A percentile compares a stretch with the other conserved stretches of the same genome.
phyloP scores from a whole-genome alignment of 768 basidiomycete species.

The Phanerochaete carnosa region DNA sequence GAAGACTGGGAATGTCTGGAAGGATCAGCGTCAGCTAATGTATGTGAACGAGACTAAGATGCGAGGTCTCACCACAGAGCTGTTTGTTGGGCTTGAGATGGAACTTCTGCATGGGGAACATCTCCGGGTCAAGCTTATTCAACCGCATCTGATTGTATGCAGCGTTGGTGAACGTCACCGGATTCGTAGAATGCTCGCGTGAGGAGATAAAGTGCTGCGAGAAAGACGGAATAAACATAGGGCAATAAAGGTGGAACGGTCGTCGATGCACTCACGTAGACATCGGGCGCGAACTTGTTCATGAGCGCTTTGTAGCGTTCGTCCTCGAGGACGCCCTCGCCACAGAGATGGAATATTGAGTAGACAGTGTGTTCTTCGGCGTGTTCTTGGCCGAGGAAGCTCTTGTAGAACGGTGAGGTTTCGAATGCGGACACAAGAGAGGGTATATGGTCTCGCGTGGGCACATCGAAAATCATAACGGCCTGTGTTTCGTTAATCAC shows the following conservation, averaged over 20 bases:
- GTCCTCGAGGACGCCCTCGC: slow-evolving; percentile 68
- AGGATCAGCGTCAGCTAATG: background rate
- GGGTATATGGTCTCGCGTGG: slow-evolving; percentile 54
- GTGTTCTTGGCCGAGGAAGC: slow-evolving; percentile 41
- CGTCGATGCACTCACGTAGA: slow-evolving; percentile 46
- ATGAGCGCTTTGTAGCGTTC: slow-evolving; percentile 70
- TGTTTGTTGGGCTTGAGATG: slow-evolving; percentile 36
- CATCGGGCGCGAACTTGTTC: slow-evolving; percentile 54
- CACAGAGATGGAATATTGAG: slow-evolving; percentile 69
- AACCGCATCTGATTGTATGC: slow-evolving; percentile 72
- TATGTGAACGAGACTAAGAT: background rate
- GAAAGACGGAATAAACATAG: background rate
- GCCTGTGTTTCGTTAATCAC: slow-evolving; percentile 37
- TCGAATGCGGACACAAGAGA: slow-evolving; percentile 47
- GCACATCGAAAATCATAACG: slow-evolving; percentile 69
- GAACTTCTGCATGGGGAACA: slow-evolving; percentile 71
- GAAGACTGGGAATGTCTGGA: slow-evolving; percentile 40
- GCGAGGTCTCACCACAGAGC: slow-evolving; percentile 25
- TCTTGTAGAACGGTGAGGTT: slow-evolving; percentile 43
- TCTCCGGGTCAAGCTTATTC: slow-evolving; percentile 61
- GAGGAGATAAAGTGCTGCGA: slow-evolving; percentile 75
- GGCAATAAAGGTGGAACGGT: background rate
- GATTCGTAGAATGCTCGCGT: slow-evolving; percentile 55
- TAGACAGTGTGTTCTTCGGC: slow-evolving; percentile 44
- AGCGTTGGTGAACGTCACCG: slow-evolving; percentile 70